These are phyloP conservation scores for Citrus sinensis DNA, from an alignment of 345 rosid genomes.

Conservation along the genomic window DNA sequence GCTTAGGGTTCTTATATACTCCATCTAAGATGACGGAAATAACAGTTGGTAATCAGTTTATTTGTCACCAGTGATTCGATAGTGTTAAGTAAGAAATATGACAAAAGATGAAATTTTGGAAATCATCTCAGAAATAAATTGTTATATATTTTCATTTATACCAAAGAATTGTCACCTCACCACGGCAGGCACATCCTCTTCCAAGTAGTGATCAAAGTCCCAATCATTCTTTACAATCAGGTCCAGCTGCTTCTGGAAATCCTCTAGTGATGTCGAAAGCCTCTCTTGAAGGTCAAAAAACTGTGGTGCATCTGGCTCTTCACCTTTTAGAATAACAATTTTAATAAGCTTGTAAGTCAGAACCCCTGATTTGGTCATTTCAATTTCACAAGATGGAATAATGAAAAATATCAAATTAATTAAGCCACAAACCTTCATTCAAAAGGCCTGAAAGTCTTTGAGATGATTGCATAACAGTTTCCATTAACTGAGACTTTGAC, in stretches of 20 bases:
- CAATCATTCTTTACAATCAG: conserved; percentile 62
- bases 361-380: conserved; percentile 27
- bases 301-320: conserved; percentile 19
- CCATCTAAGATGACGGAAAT: conserved; percentile 52
- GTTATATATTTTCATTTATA: background rate
- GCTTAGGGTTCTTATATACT: conserved; percentile 56
- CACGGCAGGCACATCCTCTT: conserved; percentile 88
- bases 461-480: conserved; percentile 27
- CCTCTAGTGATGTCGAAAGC: conserved; percentile 42
- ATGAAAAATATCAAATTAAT: background rate
- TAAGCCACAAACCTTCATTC: conserved; percentile 29
- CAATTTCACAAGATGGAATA: background rate
- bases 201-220: conserved; percentile 87
- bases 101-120: background rate
- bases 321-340: conserved; percentile 29
- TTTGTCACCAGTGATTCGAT: background rate
- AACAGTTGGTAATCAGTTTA: background rate
- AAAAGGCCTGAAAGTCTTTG: conserved; percentile 38
- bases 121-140: background rate
- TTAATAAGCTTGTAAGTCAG: conserved; percentile 25
- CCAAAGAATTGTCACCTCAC: conserved; percentile 66
- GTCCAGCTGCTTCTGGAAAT: conserved; percentile 55
- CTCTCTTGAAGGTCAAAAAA: conserved; percentile 34
- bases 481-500: conserved; percentile 22
- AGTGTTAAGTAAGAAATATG: background rate